A percentile compares a stretch with the other conserved stretches of the same genome.
Evolutionary conservation across 2,329 filamentous ascomycete species (phyloP).

Genomic region (Canariomyces notabilis): DNA sequence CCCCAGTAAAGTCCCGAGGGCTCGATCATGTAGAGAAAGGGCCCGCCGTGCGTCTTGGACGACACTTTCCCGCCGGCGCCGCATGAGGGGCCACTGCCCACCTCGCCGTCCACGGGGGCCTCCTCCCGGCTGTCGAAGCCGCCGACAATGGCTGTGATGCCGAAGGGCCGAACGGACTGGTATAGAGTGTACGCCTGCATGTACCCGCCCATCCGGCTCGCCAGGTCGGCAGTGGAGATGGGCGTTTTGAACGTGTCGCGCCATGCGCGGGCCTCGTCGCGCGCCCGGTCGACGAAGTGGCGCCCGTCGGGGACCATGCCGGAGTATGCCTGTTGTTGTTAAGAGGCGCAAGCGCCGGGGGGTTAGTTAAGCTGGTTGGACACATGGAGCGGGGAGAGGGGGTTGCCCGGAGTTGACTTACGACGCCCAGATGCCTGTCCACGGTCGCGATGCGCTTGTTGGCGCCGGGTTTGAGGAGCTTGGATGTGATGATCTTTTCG

Average conservation of each 20-base stretch:
- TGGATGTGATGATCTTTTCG: slow-evolving; percentile 94
- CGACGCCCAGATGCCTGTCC: slow-evolving; percentile 88
- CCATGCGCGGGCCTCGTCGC: slow-evolving; percentile 90
- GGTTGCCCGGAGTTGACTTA: slow-evolving; percentile 43
- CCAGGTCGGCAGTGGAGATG: slow-evolving; percentile 82
- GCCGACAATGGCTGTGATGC: slow-evolving; percentile 88
- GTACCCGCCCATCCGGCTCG: slow-evolving; percentile 90
- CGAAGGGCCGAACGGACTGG: slow-evolving; percentile 92
- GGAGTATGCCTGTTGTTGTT: slow-evolving; percentile 86
- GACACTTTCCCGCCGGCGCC: slow-evolving; percentile 79
- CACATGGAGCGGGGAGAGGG: not conserved
- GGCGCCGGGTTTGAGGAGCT: slow-evolving; percentile 87
- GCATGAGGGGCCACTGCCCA: slow-evolving; percentile 70
- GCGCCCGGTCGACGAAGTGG: slow-evolving; percentile 89
- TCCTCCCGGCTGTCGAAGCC: slow-evolving; percentile 91
- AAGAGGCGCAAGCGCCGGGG: not conserved
- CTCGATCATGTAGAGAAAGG: slow-evolving; percentile 98
- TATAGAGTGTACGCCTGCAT: slow-evolving; percentile 97
- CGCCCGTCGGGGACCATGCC: slow-evolving; percentile 92
- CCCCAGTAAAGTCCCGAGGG: slow-evolving; percentile 97
- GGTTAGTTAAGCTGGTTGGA: not conserved
- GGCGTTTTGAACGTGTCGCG: slow-evolving; percentile 90
- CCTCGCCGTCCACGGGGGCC: slow-evolving; percentile 81
- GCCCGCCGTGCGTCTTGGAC: slow-evolving; percentile 75
- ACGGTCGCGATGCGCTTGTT: slow-evolving; percentile 97